phyloP scores from a whole-genome alignment of 768 basidiomycete species.

The Mycena floridula region DNA sequence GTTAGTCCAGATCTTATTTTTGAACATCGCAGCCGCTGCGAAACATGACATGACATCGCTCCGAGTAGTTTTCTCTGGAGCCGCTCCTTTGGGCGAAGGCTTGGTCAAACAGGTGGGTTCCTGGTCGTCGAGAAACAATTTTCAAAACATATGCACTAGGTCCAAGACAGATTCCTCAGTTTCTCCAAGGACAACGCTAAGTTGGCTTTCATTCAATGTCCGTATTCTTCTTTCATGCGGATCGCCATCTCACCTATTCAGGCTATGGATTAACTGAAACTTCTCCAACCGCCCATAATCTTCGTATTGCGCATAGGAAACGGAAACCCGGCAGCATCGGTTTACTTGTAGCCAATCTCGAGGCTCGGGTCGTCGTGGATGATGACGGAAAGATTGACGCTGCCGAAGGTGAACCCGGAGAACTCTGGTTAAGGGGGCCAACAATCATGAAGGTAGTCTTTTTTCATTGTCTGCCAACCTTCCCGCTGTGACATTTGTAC shows the following conservation, averaged over 20 bases:
- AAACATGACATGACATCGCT: slow-evolving; percentile 63
- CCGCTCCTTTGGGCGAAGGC: slow-evolving; percentile 70
- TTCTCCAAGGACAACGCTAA: too few species aligned
- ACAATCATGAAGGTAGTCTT: slow-evolving; percentile 65
- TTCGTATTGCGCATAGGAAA: slow-evolving; percentile 34
- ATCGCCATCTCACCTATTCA: too few species aligned
- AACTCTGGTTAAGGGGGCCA: slow-evolving; percentile 78
- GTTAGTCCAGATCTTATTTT: neutral
- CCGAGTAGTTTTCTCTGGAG: slow-evolving; percentile 58
- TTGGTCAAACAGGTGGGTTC: slow-evolving; percentile 45
- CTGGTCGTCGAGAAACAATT: too few species aligned
- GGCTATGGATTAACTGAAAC: slow-evolving; percentile 86
- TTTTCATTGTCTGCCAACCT: neutral
- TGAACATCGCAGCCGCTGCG: slow-evolving; percentile 39
- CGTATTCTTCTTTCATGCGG: too few species aligned
- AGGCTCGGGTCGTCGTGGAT: slow-evolving; percentile 65
- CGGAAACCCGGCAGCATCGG: slow-evolving; percentile 65
- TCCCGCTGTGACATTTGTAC: neutral
- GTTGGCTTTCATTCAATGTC: too few species aligned
- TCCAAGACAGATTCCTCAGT: too few species aligned
- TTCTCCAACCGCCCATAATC: slow-evolving; percentile 60
- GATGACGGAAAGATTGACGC: slow-evolving; percentile 51
- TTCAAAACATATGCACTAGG: too few species aligned
- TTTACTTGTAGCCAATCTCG: slow-evolving; percentile 63
- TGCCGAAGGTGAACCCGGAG: slow-evolving; percentile 55